Percentiles rank a stretch among this genome's conserved stretches.
Evolutionary conservation across 176 grass and related monocot species (phyloP).

Genomic region (Calamus simplicifolius): DNA sequence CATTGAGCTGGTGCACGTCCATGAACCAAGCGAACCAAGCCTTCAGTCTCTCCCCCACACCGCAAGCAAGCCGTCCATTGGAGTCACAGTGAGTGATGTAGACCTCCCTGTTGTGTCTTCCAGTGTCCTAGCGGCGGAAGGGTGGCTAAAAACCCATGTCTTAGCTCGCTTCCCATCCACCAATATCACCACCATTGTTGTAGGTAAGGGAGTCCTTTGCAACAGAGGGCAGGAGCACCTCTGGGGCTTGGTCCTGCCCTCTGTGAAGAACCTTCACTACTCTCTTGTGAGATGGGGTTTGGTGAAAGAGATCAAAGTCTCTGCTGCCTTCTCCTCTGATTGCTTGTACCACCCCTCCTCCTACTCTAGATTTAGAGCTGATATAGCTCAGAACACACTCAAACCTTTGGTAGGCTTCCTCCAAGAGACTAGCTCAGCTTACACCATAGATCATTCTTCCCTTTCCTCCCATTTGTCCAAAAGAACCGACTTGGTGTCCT

Average conservation of each 20-base stretch:
- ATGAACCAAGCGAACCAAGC: neutral
- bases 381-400: neutral
- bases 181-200: conserved; percentile 26
- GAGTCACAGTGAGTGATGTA: conserved; percentile 14
- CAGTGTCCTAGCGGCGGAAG: conserved; percentile 30
- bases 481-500: too few species aligned
- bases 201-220: conserved; percentile 20
- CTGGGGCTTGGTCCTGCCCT: conserved; percentile 1
- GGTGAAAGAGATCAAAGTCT: conserved; percentile 26
- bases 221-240: conserved; percentile 9
- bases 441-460: neutral
- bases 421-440: neutral
- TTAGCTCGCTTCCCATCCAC: conserved; percentile 20
- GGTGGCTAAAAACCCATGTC: conserved; percentile 37
- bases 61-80: conserved; percentile 1
- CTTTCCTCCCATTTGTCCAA: neutral
- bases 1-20: conserved; percentile 22
- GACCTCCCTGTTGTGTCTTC: conserved; percentile 25
- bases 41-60: too few species aligned
- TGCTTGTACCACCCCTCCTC: neutral
- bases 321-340: neutral
- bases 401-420: neutral
- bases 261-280: conserved; percentile 31
- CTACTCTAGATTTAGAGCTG: too few species aligned
- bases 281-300: conserved; percentile 32